Conservation (phyloP, 1,284 basidiomycete species). For the Ustilago cynodontis region DNA sequence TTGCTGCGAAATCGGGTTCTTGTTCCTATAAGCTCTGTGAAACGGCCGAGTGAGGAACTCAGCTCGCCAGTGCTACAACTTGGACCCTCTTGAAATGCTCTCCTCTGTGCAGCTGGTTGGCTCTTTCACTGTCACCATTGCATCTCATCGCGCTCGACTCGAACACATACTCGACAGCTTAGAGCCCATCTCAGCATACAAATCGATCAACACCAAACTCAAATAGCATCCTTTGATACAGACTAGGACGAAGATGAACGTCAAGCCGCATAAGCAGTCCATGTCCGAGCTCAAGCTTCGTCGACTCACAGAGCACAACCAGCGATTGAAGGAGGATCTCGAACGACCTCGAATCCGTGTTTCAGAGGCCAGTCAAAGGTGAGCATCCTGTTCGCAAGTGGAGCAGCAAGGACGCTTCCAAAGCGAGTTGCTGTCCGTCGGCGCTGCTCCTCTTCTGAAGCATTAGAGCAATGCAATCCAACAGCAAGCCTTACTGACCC, state of each 20-base stretch:
- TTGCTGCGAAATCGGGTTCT: not conserved
- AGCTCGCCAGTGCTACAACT: too few species aligned
- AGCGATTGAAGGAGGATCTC: slow-evolving; percentile 88
- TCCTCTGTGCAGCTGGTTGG: not conserved
- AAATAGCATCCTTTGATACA: not conserved
- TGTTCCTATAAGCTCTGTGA: not conserved
- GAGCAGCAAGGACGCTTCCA: too few species aligned
- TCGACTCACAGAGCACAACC: slow-evolving; percentile 91
- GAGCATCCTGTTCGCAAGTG: too few species aligned
- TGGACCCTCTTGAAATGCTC: not conserved
- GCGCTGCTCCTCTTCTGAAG: not conserved
- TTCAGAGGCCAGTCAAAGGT: slow-evolving; percentile 91
- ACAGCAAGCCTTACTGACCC: slow-evolving; percentile 1
- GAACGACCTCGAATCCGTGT: slow-evolving; percentile 86
- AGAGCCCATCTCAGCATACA: too few species aligned
- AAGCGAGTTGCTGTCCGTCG: not conserved
- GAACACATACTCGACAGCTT: too few species aligned
- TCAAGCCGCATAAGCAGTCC: slow-evolving; percentile 75
- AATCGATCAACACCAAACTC: too few species aligned
- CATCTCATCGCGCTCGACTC: not conserved
- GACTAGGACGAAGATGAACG: slow-evolving; percentile 73
- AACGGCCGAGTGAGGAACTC: slow-evolving; percentile 19
- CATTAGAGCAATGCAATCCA: not conserved
- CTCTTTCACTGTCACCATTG: not conserved
- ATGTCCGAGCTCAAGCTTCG: slow-evolving; percentile 98